Conservation (phyloP, 2,329 filamentous ascomycete species). For the Fusarium albidum region DNA sequence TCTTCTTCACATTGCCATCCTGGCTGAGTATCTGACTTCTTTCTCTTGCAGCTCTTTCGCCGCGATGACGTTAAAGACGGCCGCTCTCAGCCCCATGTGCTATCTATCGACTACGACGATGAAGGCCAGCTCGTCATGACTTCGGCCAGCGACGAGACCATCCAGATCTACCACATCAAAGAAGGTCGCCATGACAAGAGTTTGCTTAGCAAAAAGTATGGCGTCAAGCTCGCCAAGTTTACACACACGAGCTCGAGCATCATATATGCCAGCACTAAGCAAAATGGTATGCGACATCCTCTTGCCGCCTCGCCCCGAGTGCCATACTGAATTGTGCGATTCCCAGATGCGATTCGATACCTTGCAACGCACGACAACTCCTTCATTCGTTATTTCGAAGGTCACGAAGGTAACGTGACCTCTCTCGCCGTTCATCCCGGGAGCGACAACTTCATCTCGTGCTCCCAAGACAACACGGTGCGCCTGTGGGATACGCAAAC, state of each 20-base stretch:
- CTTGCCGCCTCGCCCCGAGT: neutral
- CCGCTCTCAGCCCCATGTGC: conserved; percentile 69
- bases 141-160: conserved; percentile 90
- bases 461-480: conserved; percentile 88
- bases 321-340: conserved; percentile 6
- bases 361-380: conserved; percentile 94
- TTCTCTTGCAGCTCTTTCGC: conserved; percentile 60
- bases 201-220: conserved; percentile 95
- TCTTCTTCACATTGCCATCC: neutral
- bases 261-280: conserved; percentile 94
- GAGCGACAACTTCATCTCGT: conserved; percentile 90
- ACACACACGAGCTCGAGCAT: conserved; percentile 92
- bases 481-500: conserved; percentile 89
- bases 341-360: conserved; percentile 79
- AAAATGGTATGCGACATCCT: conserved; percentile 70
- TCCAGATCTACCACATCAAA: conserved; percentile 93
- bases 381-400: conserved; percentile 95
- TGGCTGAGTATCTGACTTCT: neutral
- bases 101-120: conserved; percentile 96
- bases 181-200: conserved; percentile 91
- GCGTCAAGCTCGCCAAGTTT: conserved; percentile 91
- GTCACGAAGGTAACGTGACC: conserved; percentile 86
- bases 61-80: conserved; percentile 64
- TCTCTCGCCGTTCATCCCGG: conserved; percentile 84
- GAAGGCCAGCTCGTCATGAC: conserved; percentile 92